These are phyloP conservation scores for Mucor velutinosus DNA, from an alignment of 371 early-diverging fungal genomes.

Conservation along the genomic window DNA sequence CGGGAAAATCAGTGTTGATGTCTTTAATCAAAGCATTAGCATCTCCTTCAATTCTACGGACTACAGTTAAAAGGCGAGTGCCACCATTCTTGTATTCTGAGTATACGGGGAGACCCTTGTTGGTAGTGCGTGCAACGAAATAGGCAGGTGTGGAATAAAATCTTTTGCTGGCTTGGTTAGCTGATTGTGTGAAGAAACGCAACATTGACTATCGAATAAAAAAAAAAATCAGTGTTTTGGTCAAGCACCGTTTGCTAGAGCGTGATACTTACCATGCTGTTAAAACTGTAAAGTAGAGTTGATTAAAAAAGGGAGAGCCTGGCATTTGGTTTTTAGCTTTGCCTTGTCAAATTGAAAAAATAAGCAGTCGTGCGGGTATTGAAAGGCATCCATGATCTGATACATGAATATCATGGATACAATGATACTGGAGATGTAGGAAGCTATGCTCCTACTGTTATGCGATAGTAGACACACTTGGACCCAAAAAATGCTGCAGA, in stretches of 20 bases:
- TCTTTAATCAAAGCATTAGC: conserved; percentile 53
- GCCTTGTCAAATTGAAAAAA: neutral
- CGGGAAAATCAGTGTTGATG: conserved; percentile 38
- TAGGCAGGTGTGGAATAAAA: conserved; percentile 48
- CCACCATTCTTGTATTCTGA: conserved; percentile 71
- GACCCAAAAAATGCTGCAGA: neutral
- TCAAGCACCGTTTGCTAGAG: neutral
- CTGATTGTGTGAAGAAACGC: conserved; percentile 14
- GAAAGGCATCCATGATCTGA: neutral
- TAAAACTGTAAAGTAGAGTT: neutral
- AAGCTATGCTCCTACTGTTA: neutral
- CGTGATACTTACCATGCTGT: neutral
- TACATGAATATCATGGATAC: neutral
- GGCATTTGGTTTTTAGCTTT: neutral
- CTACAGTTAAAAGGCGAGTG: conserved; percentile 65
- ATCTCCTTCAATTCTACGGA: conserved; percentile 79
- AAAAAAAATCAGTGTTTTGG: neutral
- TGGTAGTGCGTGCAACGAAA: conserved; percentile 59
- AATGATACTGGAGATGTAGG: neutral
- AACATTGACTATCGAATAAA: conserved; percentile 15
- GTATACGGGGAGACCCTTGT: conserved; percentile 73
- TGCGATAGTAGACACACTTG: neutral
- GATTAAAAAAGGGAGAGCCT: neutral
- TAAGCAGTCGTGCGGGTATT: neutral
- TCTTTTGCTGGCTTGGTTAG: conserved; percentile 22